Evolutionary conservation across 2,329 filamentous ascomycete species (phyloP).

Genomic region (Trichothecium roseum): DNA sequence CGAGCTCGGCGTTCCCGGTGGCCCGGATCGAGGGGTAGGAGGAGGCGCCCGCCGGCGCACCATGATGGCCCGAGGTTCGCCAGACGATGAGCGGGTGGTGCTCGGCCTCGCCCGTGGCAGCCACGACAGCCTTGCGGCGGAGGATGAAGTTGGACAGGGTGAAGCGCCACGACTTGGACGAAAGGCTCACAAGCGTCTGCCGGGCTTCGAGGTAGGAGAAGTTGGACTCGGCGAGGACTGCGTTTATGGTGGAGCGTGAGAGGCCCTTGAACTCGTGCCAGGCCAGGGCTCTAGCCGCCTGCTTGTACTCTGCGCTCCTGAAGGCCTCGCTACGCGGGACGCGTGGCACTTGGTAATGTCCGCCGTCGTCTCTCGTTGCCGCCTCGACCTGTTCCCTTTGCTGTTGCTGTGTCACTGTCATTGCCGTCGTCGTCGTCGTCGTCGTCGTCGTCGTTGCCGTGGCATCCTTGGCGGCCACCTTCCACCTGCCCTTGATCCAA

Average conservation of each 20-base stretch:
- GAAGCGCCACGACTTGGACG: slow-evolving; percentile 68
- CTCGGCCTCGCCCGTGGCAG: slow-evolving; percentile 42
- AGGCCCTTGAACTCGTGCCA: slow-evolving; percentile 69
- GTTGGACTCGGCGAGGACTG: slow-evolving; percentile 71
- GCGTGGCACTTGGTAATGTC: slow-evolving; percentile 7
- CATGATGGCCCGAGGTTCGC: slow-evolving; percentile 43
- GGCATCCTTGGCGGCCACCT: slow-evolving; percentile 24
- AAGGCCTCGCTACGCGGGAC: slow-evolving; percentile 56
- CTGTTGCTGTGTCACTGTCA: slow-evolving; percentile 1
- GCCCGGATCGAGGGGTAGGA: slow-evolving; percentile 51
- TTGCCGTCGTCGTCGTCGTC: slow-evolving; percentile 17
- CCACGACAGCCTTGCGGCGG: slow-evolving; percentile 49
- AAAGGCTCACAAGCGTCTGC: slow-evolving; percentile 56
- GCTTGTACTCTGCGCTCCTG: slow-evolving; percentile 54
- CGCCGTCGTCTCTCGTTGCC: not conserved
- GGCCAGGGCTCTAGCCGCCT: slow-evolving; percentile 56
- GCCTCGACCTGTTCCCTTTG: not conserved
- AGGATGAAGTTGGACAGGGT: slow-evolving; percentile 62
- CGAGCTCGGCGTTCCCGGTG: slow-evolving; percentile 56
- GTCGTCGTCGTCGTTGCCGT: slow-evolving; percentile 5
- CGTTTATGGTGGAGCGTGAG: slow-evolving; percentile 63
- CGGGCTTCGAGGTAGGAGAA: slow-evolving; percentile 66
- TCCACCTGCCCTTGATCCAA: slow-evolving; percentile 62
- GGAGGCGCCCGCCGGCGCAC: slow-evolving; percentile 43
- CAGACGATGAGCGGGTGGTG: slow-evolving; percentile 53